Evolutionary conservation across 257 asterid genomes (phyloP), one percentile per base, ranked within the genome.

Genomic region (Dorcoceras hygrometricum): DNA sequence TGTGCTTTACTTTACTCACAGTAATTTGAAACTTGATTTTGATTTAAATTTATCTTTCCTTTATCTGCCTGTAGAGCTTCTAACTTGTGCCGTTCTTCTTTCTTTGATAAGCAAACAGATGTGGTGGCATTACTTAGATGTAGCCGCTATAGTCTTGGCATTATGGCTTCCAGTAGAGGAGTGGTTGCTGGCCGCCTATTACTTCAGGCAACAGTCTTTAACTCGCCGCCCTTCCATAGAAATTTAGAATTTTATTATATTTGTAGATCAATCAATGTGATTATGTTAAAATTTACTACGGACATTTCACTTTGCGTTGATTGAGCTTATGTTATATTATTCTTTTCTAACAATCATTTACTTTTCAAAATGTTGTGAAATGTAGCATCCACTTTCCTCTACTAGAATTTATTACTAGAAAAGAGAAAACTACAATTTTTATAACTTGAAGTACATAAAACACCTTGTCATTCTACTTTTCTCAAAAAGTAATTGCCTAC

Each of bases 161-260:
- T 93, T 68, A 88, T 88, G 89, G 99, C 99, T 54, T 80, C 96
- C 5, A 88, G 92, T 82, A 86, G 95, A 81, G 99, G 99, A 73
- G 72, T 79, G 14, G 88, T 93, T 57, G 95, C 85, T 19, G 97
- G 99, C 36, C 95, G 96, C 69, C 84, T 93, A 69, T 63, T 78
- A 79, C 81, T 93, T 36, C 96, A 93, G 96, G 99, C 72, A 83
- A 63, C 26, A 55, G 2, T 29, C 56, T 62, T 22, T 53, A n/a
- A 59, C 36, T 18, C 24, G 34, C 51, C 2, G 4, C 39, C 39
- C 39, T 32, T 32, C 39, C 11, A 32, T 12, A 32, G 39, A 32
- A 12, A 7, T 3, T 16, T 36, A 36, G 4, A 36, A 36, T 36
- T 43, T 16, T 43, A 14, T 43, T 43, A 14, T 43, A 12, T 6